A percentile compares a stretch with the other conserved stretches of the same genome.
phyloP scores from a whole-genome alignment of 2,329 filamentous ascomycete genomes.

The Scytalidium lignicola region DNA sequence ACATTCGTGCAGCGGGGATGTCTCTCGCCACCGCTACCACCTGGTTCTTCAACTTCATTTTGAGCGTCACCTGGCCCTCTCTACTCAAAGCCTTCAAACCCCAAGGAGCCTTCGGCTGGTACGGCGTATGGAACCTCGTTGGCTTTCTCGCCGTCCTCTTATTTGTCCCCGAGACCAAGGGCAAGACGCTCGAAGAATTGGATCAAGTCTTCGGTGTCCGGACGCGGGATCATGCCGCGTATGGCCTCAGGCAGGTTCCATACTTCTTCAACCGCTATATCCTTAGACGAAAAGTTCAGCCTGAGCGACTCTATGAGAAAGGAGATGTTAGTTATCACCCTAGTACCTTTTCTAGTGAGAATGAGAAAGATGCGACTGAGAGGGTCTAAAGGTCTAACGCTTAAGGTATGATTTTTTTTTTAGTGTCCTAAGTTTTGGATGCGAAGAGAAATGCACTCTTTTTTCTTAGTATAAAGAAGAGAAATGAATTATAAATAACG shows the following conservation, averaged over 20 bases:
- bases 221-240: conserved; percentile 14
- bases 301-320: conserved; percentile 9
- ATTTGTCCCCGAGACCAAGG: conserved; percentile 52
- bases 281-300: conserved; percentile 11
- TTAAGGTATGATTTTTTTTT: too few species aligned
- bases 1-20: conserved; percentile 59
- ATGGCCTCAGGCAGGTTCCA: conserved; percentile 12
- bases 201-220: conserved; percentile 21
- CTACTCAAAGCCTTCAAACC: conserved; percentile 14
- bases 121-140: conserved; percentile 48
- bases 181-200: conserved; percentile 27
- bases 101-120: conserved; percentile 44
- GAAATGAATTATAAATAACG: too few species aligned
- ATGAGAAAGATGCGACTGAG: conserved; percentile 6
- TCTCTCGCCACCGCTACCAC: conserved; percentile 54
- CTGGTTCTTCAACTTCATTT: conserved; percentile 51
- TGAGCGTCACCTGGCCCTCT: conserved; percentile 44
- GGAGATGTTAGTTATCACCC: conserved; percentile 10
- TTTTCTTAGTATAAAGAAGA: too few species aligned
- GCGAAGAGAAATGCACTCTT: too few species aligned
- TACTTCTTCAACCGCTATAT: conserved; percentile 15
- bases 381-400: conserved; percentile 14
- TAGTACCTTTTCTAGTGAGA: conserved; percentile 9
- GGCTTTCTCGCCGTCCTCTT: conserved; percentile 50
- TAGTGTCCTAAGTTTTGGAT: too few species aligned